Evolutionary conservation across 2,329 filamentous ascomycete genomes (phyloP).

Genomic region (Botrytis aclada): DNA sequence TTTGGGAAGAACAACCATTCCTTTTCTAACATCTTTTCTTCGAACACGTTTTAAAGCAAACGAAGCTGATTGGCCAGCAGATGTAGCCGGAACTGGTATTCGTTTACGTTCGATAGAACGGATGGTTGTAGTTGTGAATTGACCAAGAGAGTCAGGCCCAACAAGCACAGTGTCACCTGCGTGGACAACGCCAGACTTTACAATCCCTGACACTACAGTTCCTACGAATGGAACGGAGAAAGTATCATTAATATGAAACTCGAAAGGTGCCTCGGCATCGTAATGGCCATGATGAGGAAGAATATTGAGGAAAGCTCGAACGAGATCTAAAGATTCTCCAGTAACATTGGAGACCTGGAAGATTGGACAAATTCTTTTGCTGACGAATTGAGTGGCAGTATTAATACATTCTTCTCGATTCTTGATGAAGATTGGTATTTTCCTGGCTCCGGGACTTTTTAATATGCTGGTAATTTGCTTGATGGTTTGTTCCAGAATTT

Average conservation of each 20-base stretch:
- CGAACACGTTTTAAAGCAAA: conserved; percentile 87
- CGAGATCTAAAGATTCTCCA: conserved; percentile 82
- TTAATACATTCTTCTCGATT: conserved; percentile 88
- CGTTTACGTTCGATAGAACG: conserved; percentile 94
- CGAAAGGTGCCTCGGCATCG: conserved; percentile 81
- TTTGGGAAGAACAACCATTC: conserved; percentile 93
- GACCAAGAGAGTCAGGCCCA: conserved; percentile 84
- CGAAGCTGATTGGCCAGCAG: conserved; percentile 87
- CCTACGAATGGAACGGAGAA: conserved; percentile 97
- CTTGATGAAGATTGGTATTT: conserved; percentile 95
- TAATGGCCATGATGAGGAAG: conserved; percentile 93
- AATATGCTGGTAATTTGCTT: conserved; percentile 88
- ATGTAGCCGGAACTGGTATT: conserved; percentile 81
- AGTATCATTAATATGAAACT: conserved; percentile 95
- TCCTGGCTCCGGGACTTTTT: conserved; percentile 87
- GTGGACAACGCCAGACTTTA: conserved; percentile 84
- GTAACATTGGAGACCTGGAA: conserved; percentile 99
- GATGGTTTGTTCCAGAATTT: conserved; percentile 91
- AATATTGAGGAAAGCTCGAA: conserved; percentile 91
- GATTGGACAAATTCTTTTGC: conserved; percentile 90
- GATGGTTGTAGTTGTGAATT: conserved; percentile 83
- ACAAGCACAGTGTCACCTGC: conserved; percentile 86
- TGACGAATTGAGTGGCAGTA: conserved; percentile 94
- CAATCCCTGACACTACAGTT: conserved; percentile 91
- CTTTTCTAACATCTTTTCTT: conserved; percentile 90